phyloP scores from a whole-genome alignment of 1,284 basidiomycete genomes.

The Gyrodon tennesseensis region DNA sequence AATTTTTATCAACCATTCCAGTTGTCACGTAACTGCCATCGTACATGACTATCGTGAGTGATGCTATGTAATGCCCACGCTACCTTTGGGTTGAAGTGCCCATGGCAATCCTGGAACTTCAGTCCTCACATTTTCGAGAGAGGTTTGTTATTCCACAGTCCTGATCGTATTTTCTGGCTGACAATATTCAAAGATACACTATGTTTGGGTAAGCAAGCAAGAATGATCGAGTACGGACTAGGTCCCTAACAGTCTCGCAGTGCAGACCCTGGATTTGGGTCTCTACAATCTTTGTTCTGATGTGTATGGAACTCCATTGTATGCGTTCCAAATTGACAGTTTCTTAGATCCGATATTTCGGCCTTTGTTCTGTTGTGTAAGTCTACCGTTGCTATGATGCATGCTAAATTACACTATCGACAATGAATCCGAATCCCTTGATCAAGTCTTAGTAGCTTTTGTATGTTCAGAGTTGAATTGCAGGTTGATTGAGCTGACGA shows the following conservation, averaged over 20 bases:
- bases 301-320: no score
- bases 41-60: conserved; percentile 18
- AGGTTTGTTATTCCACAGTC: conserved; percentile 11
- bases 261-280: neutral
- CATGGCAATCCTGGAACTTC: no score
- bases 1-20: neutral
- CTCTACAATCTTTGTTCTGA: neutral
- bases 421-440: no score
- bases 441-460: neutral
- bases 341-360: no score
- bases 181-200: conserved; percentile 6
- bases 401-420: neutral
- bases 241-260: no score
- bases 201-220: no score
- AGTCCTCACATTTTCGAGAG: conserved; percentile 27
- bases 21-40: neutral
- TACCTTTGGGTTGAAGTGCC: no score
- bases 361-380: no score
- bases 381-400: no score
- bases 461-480: neutral
- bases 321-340: no score
- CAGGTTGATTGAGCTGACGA: neutral
- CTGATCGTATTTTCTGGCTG: neutral
- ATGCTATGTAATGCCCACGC: no score
- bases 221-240: no score